Conservation (phyloP, 306 rosid genomes). For the Quercus cerris region DNA sequence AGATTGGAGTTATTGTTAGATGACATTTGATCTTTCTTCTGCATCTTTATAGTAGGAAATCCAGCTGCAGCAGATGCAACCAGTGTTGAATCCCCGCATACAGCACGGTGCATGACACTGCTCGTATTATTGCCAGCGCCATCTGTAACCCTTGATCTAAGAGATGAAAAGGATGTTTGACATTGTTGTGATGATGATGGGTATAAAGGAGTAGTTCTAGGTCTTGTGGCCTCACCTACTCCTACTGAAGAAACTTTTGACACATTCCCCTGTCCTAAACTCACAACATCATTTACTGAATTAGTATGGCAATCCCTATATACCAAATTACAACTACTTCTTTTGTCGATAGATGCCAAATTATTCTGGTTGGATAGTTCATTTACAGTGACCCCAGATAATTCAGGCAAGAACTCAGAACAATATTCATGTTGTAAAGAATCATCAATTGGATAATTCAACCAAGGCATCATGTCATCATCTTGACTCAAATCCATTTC, state of each 20-base stretch:
- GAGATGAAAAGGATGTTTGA: conserved; percentile 46
- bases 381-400: conserved; percentile 52
- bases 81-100: conserved; percentile 36
- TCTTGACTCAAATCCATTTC: conserved; percentile 64
- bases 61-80: conserved; percentile 46
- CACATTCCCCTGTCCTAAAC: conserved; percentile 45
- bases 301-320: conserved; percentile 43
- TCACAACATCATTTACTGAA: conserved; percentile 32
- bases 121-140: conserved; percentile 34
- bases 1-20: conserved; percentile 40
- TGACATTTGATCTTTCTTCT: conserved; percentile 48
- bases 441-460: conserved; percentile 71
- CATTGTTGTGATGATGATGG: conserved; percentile 48
- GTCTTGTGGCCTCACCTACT: conserved; percentile 39
- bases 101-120: conserved; percentile 31
- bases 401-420: conserved; percentile 68
- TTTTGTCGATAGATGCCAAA: conserved; percentile 44
- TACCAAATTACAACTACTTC: conserved; percentile 41
- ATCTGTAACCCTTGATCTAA: conserved; percentile 47
- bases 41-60: conserved; percentile 41
- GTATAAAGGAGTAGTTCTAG: conserved; percentile 44
- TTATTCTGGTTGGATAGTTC: conserved; percentile 37
- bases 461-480: conserved; percentile 77
- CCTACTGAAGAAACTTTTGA: conserved; percentile 46
- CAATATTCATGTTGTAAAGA: conserved; percentile 60